Conservation (phyloP, 805 yeast genomes). For the Pichia cephalocereana region DNA sequence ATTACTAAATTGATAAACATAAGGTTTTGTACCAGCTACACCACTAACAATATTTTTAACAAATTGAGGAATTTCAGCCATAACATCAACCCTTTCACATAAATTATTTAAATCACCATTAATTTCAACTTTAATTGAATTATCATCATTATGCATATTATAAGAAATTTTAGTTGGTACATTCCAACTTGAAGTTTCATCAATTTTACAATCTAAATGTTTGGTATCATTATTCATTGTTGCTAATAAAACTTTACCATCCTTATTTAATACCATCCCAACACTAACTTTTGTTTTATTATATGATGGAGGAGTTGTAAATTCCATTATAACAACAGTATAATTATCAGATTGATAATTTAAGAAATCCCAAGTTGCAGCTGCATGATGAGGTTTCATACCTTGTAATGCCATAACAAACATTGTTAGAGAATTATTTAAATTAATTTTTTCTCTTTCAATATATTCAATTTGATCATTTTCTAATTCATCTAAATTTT, state of each 20-base stretch:
- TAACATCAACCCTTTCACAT: constrained; percentile 91
- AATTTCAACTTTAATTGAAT: constrained; percentile 38
- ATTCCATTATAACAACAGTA: constrained; percentile 86
- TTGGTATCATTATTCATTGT: constrained; percentile 57
- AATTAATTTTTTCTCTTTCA: constrained; percentile 9
- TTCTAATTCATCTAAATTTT: constrained; percentile 11
- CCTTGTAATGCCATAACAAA: constrained; percentile 96
- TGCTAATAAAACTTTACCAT: constrained; percentile 49
- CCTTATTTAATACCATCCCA: constrained; percentile 62
- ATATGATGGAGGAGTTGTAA: constrained; percentile 87
- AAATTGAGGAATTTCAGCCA: constrained; percentile 93
- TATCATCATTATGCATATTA: constrained; percentile 31
- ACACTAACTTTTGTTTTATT: constrained; percentile 72
- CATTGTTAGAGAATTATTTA: constrained; percentile 50
- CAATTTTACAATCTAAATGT: constrained; percentile 48
- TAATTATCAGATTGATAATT: constrained; percentile 72
- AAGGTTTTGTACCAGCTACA: constrained; percentile 95
- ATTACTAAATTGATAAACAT: constrained; percentile 84
- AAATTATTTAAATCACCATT: constrained; percentile 52
- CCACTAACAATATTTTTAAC: constrained; percentile 90
- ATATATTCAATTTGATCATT: constrained; percentile 6
- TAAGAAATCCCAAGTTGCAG: constrained; percentile 91
- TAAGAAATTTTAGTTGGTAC: constrained; percentile 66
- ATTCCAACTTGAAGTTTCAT: constrained; percentile 88
- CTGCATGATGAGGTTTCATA: constrained; percentile 99